phyloP scores from a whole-genome alignment of 345 rosid genomes.

The Brassica cretica region DNA sequence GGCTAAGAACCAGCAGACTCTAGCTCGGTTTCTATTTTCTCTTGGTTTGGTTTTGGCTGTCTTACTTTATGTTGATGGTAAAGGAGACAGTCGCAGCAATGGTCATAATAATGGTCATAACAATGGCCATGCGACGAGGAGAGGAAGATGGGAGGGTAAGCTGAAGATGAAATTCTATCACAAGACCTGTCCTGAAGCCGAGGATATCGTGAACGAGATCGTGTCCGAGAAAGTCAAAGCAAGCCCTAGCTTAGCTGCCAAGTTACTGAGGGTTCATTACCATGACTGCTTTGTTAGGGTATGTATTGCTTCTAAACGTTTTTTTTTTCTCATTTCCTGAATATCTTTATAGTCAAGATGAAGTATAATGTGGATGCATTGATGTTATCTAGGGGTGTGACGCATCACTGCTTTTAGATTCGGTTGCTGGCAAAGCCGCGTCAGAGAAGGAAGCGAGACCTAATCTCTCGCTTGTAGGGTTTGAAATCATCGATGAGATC shows the following conservation, averaged over 20 bases:
- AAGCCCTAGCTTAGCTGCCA: constrained; percentile 50
- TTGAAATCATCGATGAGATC: constrained; percentile 60
- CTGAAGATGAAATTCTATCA: constrained; percentile 31
- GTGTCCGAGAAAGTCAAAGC: constrained; percentile 29
- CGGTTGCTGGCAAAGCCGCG: constrained; percentile 31
- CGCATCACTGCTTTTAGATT: constrained; percentile 53
- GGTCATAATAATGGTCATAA: constrained; percentile 5
- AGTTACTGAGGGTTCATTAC: constrained; percentile 55
- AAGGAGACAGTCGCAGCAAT: background rate
- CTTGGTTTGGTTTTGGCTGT: constrained; percentile 27
- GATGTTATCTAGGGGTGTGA: constrained; percentile 56
- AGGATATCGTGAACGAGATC: constrained; percentile 42
- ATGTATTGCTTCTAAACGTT: background rate
- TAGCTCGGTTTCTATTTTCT: constrained; percentile 1
- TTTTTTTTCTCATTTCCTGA: background rate
- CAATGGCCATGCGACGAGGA: constrained; percentile 11
- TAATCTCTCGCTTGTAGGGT: constrained; percentile 50
- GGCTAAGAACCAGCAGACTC: constrained; percentile 10
- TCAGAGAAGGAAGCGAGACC: constrained; percentile 61
- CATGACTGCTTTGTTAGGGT: constrained; percentile 76
- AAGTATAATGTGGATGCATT: background rate
- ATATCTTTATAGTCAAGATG: background rate
- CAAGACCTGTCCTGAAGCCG: constrained; percentile 43
- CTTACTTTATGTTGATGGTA: constrained; percentile 34
- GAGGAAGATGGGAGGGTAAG: constrained; percentile 34